Evolutionary conservation across 768 basidiomycete species (phyloP), one percentile per base, ranked within the genome.

Genomic region (Gloeopeniophorella convolvens): DNA sequence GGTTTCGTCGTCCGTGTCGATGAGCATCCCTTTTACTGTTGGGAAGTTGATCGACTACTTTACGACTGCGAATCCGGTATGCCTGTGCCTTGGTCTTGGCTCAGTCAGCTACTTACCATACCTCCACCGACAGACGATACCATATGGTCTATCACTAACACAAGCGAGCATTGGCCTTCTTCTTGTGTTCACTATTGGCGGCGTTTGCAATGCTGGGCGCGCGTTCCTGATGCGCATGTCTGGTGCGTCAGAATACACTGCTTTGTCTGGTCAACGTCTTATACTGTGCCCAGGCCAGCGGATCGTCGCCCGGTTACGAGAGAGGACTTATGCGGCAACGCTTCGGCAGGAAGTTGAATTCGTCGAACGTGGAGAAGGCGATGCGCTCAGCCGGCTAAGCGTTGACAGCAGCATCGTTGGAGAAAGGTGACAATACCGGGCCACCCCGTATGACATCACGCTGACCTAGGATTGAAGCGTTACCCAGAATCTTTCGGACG

Each of bases 41-140:
- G 95, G 95, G 9, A 89, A 82, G 64, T 72, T 98, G 44, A 96
- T 99, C 54, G 94, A 97, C 68, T 92, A 86, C 69, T 98, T 96
- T 67, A 82, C 86, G 0, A 70, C 82, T 7, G 57, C 76, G 1
- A 74, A 77, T 58, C 80, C 82, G n/a, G 90, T 92, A 62, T 55
- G 81, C 72, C 18, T 40, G 36, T 40, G 8, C 27, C 31, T 15
- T 40, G 12, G 31, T 21, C 9, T 20, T 7, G 23, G 21, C 45
- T 18, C 18, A 15, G n/a, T 5, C 26, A 28, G 20, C 13, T 1
- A 16, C 18, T 18, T 44, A 46, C 45, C 10, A 49, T 13, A 40
- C 12, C 12, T 24, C 16, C 31, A 23, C 11, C 2, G 9, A 40
- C 46, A 58, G 57, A 41, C 42, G 73, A 82, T 90, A 50, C 89